Evolutionary conservation across 2,329 filamentous ascomycete species (phyloP).

Genomic region (Clonostachys solani): DNA sequence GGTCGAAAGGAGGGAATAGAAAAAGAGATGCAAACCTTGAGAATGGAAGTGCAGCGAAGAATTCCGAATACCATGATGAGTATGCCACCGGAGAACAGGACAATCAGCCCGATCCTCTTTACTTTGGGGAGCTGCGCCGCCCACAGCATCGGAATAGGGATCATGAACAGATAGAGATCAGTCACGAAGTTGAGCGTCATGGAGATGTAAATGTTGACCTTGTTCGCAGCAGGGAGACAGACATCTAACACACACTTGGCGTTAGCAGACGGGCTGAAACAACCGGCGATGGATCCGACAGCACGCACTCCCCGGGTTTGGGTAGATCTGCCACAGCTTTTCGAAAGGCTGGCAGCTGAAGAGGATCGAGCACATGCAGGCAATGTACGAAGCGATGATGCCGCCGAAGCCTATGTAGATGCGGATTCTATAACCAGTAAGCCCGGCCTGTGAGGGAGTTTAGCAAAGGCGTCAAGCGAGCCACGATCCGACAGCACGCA

Average conservation of each 20-base stretch:
- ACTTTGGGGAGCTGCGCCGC: constrained; percentile 38
- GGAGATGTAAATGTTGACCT: constrained; percentile 29
- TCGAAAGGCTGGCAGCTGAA: constrained; percentile 27
- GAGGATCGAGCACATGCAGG: constrained; percentile 22
- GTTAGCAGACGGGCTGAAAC: too few species aligned
- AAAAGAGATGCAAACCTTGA: not conserved
- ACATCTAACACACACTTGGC: too few species aligned
- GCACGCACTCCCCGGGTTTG: constrained; percentile 33
- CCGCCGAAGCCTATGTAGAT: constrained; percentile 25
- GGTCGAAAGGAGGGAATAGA: not conserved
- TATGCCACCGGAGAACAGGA: constrained; percentile 50
- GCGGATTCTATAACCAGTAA: constrained; percentile 13
- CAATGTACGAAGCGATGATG: constrained; percentile 22
- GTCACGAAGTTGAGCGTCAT: constrained; percentile 29
- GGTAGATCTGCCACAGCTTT: constrained; percentile 35
- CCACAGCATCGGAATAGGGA: constrained; percentile 46
- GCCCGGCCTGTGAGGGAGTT: constrained; percentile 5
- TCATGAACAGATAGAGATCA: constrained; percentile 31
- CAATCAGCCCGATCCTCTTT: constrained; percentile 46
- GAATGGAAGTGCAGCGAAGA: constrained; percentile 46
- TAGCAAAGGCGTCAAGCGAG: not conserved
- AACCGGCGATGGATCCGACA: not conserved
- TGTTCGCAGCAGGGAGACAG: constrained; percentile 32
- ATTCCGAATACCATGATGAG: constrained; percentile 52
- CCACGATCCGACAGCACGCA: constrained; percentile 12